These are phyloP conservation scores for Diaporthe sp. DNA, from an alignment of 2,329 filamentous ascomycete species.

Conservation along the genomic window DNA sequence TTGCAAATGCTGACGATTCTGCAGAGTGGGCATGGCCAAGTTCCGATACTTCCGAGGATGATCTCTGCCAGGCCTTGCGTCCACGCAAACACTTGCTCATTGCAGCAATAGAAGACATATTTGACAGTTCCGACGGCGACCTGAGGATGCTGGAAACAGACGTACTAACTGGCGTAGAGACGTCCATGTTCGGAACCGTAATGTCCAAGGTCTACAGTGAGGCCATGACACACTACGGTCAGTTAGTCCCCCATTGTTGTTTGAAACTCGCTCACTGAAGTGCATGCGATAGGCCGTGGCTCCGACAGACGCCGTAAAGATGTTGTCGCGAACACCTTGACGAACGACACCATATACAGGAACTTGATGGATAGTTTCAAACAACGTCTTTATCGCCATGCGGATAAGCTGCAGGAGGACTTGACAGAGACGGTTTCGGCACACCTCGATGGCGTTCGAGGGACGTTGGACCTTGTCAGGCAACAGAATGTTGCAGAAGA, in stretches of 20 bases:
- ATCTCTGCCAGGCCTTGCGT: not conserved
- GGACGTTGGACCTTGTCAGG: not conserved
- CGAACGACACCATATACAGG: not conserved
- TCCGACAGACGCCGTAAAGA: not conserved
- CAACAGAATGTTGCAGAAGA: not conserved
- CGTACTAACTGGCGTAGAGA: not conserved
- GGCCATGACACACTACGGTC: not conserved
- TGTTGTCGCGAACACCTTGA: not conserved
- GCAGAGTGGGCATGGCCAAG: not conserved
- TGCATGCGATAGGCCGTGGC: not conserved
- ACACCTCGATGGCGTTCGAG: not conserved
- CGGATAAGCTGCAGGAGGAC: not conserved
- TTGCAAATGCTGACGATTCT: not conserved
- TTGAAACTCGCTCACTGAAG: not conserved
- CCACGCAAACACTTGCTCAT: not conserved
- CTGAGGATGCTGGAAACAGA: not conserved
- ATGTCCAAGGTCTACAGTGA: not conserved
- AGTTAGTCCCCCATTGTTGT: not conserved
- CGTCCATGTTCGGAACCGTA: not conserved
- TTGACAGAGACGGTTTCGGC: not conserved
- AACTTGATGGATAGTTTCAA: not conserved
- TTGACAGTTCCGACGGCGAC: fast-evolving
- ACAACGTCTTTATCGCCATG: not conserved
- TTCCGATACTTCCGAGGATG: not conserved
- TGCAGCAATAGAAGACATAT: not conserved